phyloP scores from a whole-genome alignment of 768 basidiomycete species.

The Exidia glandulosa region DNA sequence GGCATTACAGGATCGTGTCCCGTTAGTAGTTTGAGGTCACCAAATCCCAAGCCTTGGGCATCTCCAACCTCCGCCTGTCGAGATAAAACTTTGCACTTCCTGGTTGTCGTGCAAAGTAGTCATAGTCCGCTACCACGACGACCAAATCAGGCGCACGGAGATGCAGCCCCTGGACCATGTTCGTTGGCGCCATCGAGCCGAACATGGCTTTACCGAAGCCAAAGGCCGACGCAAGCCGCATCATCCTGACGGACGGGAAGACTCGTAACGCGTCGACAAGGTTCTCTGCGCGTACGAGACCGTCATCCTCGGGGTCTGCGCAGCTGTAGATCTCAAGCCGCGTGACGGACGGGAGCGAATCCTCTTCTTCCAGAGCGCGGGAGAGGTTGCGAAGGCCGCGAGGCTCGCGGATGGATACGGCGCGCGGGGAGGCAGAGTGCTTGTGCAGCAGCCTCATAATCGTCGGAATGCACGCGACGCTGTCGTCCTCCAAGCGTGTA shows the following conservation, averaged over 20 bases:
- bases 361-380: not conserved
- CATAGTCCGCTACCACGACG: not conserved
- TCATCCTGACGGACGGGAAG: not conserved
- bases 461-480: not conserved
- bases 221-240: not conserved
- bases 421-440: not conserved
- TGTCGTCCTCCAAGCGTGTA: not conserved
- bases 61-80: not conserved
- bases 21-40: too few species aligned
- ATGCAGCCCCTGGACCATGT: not conserved
- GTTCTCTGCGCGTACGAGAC: not conserved
- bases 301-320: not conserved
- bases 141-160: not conserved
- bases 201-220: not conserved
- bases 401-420: not conserved
- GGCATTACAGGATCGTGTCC: too few species aligned
- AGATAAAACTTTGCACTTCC: not conserved
- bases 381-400: not conserved
- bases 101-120: not conserved
- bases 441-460: not conserved
- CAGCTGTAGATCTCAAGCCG: not conserved
- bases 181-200: not conserved
- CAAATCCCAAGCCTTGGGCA: not conserved
- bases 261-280: not conserved
- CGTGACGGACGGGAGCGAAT: not conserved